phyloP scores from a whole-genome alignment of 257 asterid genomes.

The Striga asiatica region DNA sequence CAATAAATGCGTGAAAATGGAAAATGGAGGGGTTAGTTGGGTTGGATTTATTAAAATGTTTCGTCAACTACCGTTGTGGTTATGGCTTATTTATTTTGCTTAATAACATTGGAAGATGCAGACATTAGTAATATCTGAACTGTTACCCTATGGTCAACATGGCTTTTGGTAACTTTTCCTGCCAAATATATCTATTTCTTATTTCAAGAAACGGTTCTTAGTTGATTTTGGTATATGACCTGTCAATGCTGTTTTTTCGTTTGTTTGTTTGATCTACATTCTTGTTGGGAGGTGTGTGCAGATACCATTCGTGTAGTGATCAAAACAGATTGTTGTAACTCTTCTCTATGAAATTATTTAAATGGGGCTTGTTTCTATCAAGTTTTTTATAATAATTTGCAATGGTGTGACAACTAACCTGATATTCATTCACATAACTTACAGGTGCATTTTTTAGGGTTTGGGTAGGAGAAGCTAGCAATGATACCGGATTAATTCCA shows the following conservation, averaged over 20 bases:
- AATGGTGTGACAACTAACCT: neutral
- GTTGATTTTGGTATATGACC: neutral
- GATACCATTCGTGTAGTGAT: neutral
- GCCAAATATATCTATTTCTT: neutral
- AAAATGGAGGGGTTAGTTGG: neutral
- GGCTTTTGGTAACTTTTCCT: neutral
- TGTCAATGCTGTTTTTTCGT: neutral
- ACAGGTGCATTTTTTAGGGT: slow-evolving; percentile 61
- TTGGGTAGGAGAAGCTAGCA: slow-evolving; percentile 61
- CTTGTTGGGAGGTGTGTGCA: neutral
- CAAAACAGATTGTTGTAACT: neutral
- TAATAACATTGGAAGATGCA: neutral
- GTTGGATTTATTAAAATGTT: neutral
- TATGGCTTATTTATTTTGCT: neutral
- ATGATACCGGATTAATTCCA: slow-evolving; percentile 36
- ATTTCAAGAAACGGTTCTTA: neutral
- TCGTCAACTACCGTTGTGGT: neutral
- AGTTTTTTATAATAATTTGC: neutral
- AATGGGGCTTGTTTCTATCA: neutral
- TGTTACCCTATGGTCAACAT: neutral
- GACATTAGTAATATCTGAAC: neutral
- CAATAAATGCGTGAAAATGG: neutral
- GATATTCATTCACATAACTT: slow-evolving; percentile 17
- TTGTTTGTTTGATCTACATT: neutral
- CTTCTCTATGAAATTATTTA: neutral